phyloP scores from a whole-genome alignment of 1,284 basidiomycete species.

The Meripilus lineatus region DNA sequence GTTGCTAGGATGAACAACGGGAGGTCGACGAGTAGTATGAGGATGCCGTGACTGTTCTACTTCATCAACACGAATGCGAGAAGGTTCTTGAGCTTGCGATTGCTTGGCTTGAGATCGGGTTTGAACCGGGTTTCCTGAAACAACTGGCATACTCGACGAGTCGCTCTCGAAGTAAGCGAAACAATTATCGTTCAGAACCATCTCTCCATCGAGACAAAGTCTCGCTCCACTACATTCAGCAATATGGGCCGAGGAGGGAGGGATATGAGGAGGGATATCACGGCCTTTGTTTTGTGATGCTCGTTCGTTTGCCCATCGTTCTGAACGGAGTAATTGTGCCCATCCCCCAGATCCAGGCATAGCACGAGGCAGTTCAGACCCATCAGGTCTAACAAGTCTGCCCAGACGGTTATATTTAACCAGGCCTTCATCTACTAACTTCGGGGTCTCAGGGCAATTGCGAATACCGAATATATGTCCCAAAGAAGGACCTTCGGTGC shows the following conservation, averaged over 20 bases:
- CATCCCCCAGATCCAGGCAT: neutral
- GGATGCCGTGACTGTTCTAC: neutral
- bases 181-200: too few relatives aligned
- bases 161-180: neutral
- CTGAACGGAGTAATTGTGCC: neutral
- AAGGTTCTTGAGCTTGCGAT: neutral
- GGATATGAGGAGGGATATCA: conserved; percentile 3
- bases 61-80: too few relatives aligned
- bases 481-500: conserved; percentile 3
- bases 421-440: conserved; percentile 1
- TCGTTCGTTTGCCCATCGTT: too few relatives aligned
- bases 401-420: neutral
- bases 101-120: neutral
- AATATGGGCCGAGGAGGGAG: too few relatives aligned
- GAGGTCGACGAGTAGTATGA: neutral
- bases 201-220: too few relatives aligned
- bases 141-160: neutral
- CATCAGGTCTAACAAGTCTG: neutral
- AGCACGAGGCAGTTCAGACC: neutral
- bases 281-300: neutral
- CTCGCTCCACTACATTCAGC: too few relatives aligned
- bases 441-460: neutral
- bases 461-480: too few relatives aligned
- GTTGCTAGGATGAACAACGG: neutral
- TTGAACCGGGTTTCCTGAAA: neutral